Evolutionary conservation across 116 monocot genomes (phyloP).

Genomic region (Phalaenopsis hybrid): DNA sequence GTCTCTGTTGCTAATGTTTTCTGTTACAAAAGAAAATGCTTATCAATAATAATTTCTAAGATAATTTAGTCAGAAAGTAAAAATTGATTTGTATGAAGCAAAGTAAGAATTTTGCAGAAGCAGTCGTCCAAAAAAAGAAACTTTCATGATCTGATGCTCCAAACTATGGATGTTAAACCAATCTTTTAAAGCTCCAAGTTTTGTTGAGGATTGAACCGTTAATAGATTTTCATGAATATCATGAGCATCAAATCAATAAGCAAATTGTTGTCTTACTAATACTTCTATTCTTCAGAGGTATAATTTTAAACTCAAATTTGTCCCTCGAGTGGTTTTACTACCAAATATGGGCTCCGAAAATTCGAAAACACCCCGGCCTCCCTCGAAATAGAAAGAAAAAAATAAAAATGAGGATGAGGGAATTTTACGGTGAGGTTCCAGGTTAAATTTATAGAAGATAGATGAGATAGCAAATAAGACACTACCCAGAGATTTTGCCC

Average conservation of each 20-base stretch:
- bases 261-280: not conserved
- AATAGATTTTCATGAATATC: not conserved
- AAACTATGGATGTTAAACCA: not conserved
- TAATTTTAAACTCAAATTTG: not conserved
- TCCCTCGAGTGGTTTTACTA: not conserved
- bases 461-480: too few relatives aligned
- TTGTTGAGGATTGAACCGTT: not conserved
- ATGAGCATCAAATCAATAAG: not conserved
- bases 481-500: too few relatives aligned
- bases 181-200: not conserved
- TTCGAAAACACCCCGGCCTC: too few relatives aligned
- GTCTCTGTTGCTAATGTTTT: slow-evolving; percentile 35
- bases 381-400: too few relatives aligned
- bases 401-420: too few relatives aligned
- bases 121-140: not conserved
- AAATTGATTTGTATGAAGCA: not conserved
- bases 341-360: too few relatives aligned
- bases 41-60: not conserved
- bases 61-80: not conserved
- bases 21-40: slow-evolving; percentile 7
- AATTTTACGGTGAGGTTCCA: too few relatives aligned
- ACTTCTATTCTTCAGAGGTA: not conserved
- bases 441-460: too few relatives aligned
- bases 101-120: not conserved
- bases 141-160: not conserved